Percentiles rank a stretch among this genome's conserved stretches.
These are phyloP conservation scores for Guyanaporus albipodus DNA, from an alignment of 768 basidiomycete genomes.

Conservation along the genomic window DNA sequence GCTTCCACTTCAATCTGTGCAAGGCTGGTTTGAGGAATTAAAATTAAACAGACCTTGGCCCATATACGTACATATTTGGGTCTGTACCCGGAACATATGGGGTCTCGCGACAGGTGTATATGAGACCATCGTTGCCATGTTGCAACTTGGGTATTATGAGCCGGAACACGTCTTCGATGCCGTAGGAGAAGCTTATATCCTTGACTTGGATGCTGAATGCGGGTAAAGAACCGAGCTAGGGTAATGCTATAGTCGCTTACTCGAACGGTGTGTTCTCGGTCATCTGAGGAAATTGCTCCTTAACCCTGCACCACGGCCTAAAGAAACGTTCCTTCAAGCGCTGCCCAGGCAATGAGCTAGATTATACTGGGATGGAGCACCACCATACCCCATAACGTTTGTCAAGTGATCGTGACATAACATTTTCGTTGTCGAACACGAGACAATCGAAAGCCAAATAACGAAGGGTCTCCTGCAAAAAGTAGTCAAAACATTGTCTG, in stretches of 20 bases:
- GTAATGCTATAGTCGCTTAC: constrained; percentile 42
- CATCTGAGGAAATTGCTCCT: constrained; percentile 66
- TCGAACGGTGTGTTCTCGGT: constrained; percentile 69
- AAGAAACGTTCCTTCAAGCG: constrained; percentile 78
- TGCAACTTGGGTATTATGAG: constrained; percentile 80
- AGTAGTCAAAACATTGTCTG: not conserved
- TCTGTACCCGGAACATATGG: constrained; percentile 85
- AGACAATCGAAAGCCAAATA: constrained; percentile 92
- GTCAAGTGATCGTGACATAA: constrained; percentile 79
- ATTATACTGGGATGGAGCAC: not conserved
- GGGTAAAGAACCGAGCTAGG: constrained; percentile 5
- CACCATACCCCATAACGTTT: constrained; percentile 84
- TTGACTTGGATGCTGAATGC: constrained; percentile 76
- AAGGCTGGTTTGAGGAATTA: constrained; percentile 3
- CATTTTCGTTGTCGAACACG: constrained; percentile 78
- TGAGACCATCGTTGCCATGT: constrained; percentile 93
- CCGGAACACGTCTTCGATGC: constrained; percentile 79
- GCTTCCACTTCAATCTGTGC: constrained; percentile 94
- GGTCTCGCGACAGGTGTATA: constrained; percentile 89
- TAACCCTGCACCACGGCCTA: constrained; percentile 71
- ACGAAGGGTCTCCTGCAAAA: constrained; percentile 67
- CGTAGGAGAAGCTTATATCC: constrained; percentile 81
- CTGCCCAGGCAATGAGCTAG: constrained; percentile 11
- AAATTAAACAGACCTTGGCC: constrained; percentile 22
- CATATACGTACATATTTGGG: constrained; percentile 84